Evolutionary conservation across 164 flowering plant species (phyloP), one percentile per base, ranked within the genome.

Genomic region (Tetracentron sinense): DNA sequence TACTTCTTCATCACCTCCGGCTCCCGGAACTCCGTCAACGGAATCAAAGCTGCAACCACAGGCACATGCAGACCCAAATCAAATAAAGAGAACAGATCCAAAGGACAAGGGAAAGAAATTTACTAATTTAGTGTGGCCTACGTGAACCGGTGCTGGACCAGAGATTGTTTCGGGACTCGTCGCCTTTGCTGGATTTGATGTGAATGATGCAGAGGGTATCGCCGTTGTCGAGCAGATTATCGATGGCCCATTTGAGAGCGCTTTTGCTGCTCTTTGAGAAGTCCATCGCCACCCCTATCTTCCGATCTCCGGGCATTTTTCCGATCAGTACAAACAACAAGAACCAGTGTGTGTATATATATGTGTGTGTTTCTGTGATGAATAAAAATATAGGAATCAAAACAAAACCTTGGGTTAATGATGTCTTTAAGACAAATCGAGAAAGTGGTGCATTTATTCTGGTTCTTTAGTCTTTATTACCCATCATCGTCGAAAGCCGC

Each of bases 81-180:
- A 35, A 20, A 15, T 17, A 15, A 47, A 16, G 42, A 22, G 27
- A 12, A 42, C 12, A n/a, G 56, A 64, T n/a, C n/a, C n/a, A n/a
- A 55, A 11, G 4, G 1, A 48, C 21, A 26, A 15, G n/a, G n/a
- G n/a, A n/a, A n/a, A 28, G 20, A 56, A n/a, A n/a, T n/a, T n/a
- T 17, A 10, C 15, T 23, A n/a, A n/a, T n/a, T n/a, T 56, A 22
- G 47, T 28, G 4, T 5, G 14, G 19, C 81, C 63, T 80, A 90
- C 97, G 97, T 7, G 96, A 84, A 14, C 97, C 97, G 35, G 89
- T 50, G 68, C 63, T 17, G 6, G 77, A 58, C 93, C 93, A 88
- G 60, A 88, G 76, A 38, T 65, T 55, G 62, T 69, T 70, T 26
- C 78, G 78, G 15, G 80, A 61, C 65, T 82, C 84, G n/a, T 71